Base-by-base conservation (phyloP, 345 rosid species). In the Microcos paniculata region DNA sequence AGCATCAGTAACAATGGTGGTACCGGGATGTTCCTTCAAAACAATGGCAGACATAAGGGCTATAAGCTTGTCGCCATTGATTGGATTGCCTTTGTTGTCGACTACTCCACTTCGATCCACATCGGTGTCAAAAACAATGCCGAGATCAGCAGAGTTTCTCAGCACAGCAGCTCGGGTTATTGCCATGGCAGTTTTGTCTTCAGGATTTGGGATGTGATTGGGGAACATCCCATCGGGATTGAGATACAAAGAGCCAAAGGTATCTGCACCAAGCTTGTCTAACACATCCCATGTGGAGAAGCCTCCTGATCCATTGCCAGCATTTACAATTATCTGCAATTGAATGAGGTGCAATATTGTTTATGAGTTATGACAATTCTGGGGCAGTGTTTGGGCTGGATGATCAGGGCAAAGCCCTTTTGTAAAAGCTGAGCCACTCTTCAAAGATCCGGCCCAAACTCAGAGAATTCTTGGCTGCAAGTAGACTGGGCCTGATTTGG, bases 151-250 rank as follows among this genome's bases (percentile, higher is more conserved):
- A 0, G 90, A 80, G 84, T 89, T 80, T 38, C 87, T 81, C 0
- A 91, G 85, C 76, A 95, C 99, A 21, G 98, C 90, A 0, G 94
- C 83, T 76, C 89, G 77, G 51, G 98, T 93, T n/a, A 87, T 84
- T 71, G 91, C 83, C 99, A 95, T 95, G 61, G 99, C 97, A 40
- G 79, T 89, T 72, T 89, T 81, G 87, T 93, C 97, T 76, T 84
- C 98, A 0, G 99, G 99, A 76, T 93, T 93, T 4, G 99, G 99
- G 33, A 91, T 95, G 82, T 95, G 99, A 78, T 91, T 91, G 0
- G 98, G 98, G 78, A 95, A 95, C 94, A 84, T 95, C 23, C 99
- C 98, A 2, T 95, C 98, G 0, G 99, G 96, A 55, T 87, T 91
- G 8, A 95, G 90, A 80, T 91, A 84, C 1, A 93, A 86, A 0